Base-by-base conservation (phyloP, 345 rosid species). In the Psidium friedrichsthalianum region DNA sequence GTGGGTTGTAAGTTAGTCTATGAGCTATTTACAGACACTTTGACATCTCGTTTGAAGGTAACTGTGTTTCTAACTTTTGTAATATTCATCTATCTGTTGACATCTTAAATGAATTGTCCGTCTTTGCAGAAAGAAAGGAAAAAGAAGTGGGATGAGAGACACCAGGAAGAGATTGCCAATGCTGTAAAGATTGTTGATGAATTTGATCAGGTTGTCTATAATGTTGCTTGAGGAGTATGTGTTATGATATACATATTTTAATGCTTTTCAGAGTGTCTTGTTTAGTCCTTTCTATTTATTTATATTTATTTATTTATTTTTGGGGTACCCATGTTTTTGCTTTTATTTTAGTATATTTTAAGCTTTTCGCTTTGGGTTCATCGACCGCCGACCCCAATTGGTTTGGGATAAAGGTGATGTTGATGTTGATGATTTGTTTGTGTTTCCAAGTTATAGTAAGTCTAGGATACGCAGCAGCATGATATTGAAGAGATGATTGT, bases 31-130 rank as follows among this genome's bases (percentile, higher is more conserved):
- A 94, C 98, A 0, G 86, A 87, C 74, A 89, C 89, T 24, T 90
- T 96, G 88, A 95, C 93, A 82, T 92, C 98, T 82, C 96, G 98
- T 51, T 90, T 96, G 87, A 97, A 96, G 98, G 99, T 95, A 85
- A 76, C 82, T 2, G 57, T 56, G 59, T 14, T 89, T 20, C 83
- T 59, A 51, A 84, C 76, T 32, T 86, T 6, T 10, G 24, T 59
- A 74, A 82, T 59, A 42, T 42, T 64, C 20, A 40, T 82, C 69
- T 57, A 51, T 83, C 54, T 1, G 76, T 87, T 58, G 82, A 74
- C 80, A 85, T 86, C 42, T 91, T 32, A 51, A 24, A 82, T 58
- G 84, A 86, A 51, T 32, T 51, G 52, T 11, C 83, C 51, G 32
- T 24, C 29, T 56, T 83, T 83, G 76, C 90, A 96, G 98, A 94